Conservation (phyloP, 441 rosid species). For the Euphorbia celastroides region DNA sequence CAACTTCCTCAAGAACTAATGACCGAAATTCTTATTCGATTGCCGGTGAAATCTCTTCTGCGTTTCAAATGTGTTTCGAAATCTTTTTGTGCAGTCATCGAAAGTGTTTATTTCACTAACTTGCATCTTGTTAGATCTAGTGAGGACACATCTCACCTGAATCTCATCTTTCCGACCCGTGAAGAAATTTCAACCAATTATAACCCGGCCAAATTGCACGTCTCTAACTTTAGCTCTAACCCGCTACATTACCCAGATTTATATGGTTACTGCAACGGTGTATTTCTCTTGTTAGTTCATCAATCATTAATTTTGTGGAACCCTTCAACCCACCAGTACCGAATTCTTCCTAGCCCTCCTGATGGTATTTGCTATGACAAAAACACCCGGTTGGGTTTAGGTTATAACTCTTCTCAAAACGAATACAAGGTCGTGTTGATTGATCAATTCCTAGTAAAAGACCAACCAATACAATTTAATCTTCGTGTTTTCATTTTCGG, state of each 20-base stretch:
- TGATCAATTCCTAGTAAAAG: neutral
- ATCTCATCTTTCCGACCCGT: neutral
- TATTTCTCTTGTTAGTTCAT: neutral
- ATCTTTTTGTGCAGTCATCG: neutral
- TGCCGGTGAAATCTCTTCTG: neutral
- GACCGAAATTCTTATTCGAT: neutral
- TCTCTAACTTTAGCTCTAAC: neutral
- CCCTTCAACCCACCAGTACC: neutral
- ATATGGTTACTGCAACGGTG: neutral
- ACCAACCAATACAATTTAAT: neutral
- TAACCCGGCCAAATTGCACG: neutral
- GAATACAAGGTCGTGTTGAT: neutral
- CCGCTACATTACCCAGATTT: neutral
- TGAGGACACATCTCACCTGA: neutral
- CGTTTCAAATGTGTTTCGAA: neutral
- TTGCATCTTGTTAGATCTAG: neutral
- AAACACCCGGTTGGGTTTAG: neutral
- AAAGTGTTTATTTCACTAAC: neutral
- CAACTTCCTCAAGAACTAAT: neutral
- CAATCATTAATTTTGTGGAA: neutral
- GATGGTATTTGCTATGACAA: neutral
- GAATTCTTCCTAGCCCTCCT: neutral
- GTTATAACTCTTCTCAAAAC: neutral
- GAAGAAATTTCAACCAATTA: too few species aligned
- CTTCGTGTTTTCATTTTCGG: neutral